Conservation (phyloP, 2,329 filamentous ascomycete species). For the Penicillium sp. region DNA sequence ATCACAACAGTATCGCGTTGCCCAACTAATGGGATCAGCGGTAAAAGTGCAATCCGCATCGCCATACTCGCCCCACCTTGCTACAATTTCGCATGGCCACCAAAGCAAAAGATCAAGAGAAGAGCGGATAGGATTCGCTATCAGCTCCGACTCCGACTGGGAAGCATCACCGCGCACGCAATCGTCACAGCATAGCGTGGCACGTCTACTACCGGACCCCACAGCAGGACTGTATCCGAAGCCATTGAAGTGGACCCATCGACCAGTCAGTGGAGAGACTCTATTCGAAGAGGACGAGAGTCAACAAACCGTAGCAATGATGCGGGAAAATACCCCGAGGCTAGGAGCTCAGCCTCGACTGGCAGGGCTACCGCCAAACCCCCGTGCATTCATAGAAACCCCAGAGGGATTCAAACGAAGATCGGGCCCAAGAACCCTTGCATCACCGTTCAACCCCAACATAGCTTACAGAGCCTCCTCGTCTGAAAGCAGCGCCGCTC, state of each 20-base stretch:
- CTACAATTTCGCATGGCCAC: constrained; percentile 12
- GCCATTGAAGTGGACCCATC: constrained; percentile 36
- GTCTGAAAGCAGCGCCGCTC: constrained; percentile 15
- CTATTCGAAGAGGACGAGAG: constrained; percentile 42
- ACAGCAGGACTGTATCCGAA: constrained; percentile 40
- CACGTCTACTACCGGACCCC: constrained; percentile 39
- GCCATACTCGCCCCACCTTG: constrained; percentile 22
- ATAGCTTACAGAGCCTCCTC: constrained; percentile 3
- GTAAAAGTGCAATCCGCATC: constrained; percentile 18
- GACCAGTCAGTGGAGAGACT: constrained; percentile 36
- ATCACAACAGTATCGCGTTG: constrained; percentile 13
- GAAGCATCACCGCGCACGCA: constrained; percentile 33
- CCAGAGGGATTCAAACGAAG: constrained; percentile 7
- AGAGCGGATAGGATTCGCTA: constrained; percentile 21
- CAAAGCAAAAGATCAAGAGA: background rate
- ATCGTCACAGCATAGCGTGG: constrained; percentile 40
- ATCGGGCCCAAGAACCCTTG: constrained; percentile 1
- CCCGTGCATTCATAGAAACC: constrained; percentile 36
- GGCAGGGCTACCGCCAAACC: constrained; percentile 38
- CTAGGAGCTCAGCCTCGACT: constrained; percentile 10
- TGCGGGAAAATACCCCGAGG: background rate
- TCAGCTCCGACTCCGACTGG: constrained; percentile 27
- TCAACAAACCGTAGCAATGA: constrained; percentile 11
- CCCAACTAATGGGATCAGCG: constrained; percentile 8
- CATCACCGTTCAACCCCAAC: constrained; percentile 7